Percentiles rank a stretch among this genome's conserved stretches.
Evolutionary conservation across 768 basidiomycete species (phyloP).

Genomic region (Porphyrellus cyaneotinctus): DNA sequence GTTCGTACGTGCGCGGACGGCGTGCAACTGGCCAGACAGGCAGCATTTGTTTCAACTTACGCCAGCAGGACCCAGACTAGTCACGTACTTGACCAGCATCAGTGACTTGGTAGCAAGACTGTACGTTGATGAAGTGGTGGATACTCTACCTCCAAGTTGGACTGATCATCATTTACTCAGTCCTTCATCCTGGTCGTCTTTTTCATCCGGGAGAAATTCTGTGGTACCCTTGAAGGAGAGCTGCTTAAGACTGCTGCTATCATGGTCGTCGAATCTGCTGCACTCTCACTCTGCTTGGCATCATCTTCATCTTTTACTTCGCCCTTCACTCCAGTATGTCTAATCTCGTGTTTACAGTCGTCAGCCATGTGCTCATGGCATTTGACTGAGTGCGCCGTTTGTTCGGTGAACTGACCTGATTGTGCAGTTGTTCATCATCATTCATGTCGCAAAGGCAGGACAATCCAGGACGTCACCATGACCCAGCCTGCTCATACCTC

Average conservation of each 20-base stretch:
- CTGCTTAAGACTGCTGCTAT: slow-evolving; percentile 18
- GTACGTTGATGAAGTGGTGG: too few relatives aligned
- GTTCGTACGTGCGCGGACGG: too few relatives aligned
- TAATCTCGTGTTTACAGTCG: slow-evolving; percentile 28
- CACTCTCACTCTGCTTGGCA: slow-evolving; percentile 20
- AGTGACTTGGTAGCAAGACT: too few relatives aligned
- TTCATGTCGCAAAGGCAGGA: too few relatives aligned
- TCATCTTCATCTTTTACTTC: slow-evolving; percentile 33
- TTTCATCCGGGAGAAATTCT: not conserved
- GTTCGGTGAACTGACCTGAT: not conserved
- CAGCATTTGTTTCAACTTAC: too few relatives aligned
- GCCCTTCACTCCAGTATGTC: slow-evolving; percentile 21
- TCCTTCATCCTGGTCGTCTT: slow-evolving; percentile 27
- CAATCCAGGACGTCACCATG: too few relatives aligned
- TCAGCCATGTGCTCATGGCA: slow-evolving; percentile 14
- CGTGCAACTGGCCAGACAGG: too few relatives aligned
- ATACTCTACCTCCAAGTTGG: slow-evolving; percentile 29
- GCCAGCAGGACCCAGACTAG: too few relatives aligned
- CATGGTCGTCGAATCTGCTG: slow-evolving; percentile 37
- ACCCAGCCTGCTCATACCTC: too few relatives aligned
- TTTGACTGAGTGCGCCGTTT: not conserved
- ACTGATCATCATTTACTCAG: slow-evolving; percentile 26
- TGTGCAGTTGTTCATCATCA: too few relatives aligned
- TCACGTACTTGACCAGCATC: too few relatives aligned
- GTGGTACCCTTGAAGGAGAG: slow-evolving; percentile 9